Conservation (phyloP, 2,329 filamentous ascomycete species). For the Dactylellina leptospora region DNA sequence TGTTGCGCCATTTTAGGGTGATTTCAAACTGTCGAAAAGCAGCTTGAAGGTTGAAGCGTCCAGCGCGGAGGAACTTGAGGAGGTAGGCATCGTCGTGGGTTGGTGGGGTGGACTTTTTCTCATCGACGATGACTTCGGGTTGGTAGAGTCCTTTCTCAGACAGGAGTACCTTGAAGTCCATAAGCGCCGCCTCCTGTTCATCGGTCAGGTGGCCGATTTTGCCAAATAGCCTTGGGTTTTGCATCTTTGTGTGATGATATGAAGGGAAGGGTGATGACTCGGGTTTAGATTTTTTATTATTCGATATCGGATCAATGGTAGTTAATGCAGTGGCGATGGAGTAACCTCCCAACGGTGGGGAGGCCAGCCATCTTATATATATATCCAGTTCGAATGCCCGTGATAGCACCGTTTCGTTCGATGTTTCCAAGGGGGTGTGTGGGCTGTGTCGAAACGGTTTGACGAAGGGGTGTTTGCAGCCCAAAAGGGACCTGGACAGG, state of each 20-base stretch:
- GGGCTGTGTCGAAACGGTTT: conserved; percentile 24
- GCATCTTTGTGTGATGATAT: conserved; percentile 14
- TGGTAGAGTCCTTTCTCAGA: conserved; percentile 36
- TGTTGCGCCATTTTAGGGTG: conserved; percentile 39
- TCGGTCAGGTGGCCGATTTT: conserved; percentile 40
- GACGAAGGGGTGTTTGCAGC: no score
- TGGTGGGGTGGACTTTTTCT: conserved; percentile 27
- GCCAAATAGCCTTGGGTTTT: conserved; percentile 21
- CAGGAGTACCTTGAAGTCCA: conserved; percentile 44
- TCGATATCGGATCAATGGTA: no score
- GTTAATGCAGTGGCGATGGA: no score
- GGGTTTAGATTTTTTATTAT: no score
- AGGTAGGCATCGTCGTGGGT: conserved; percentile 32
- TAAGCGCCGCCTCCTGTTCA: conserved; percentile 23
- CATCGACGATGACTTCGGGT: conserved; percentile 41
- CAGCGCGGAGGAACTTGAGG: conserved; percentile 32
- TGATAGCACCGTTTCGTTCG: no score
- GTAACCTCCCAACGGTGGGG: neutral
- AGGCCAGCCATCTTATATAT: neutral
- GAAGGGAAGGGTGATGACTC: no score
- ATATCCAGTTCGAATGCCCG: no score
- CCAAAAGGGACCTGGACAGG: no score
- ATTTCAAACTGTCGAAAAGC: conserved; percentile 30
- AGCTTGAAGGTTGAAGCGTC: conserved; percentile 29
- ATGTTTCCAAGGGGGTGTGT: neutral